These are phyloP conservation scores for Leccinum ponderosum DNA, from an alignment of 1,284 basidiomycete genomes.

Conservation along the genomic window DNA sequence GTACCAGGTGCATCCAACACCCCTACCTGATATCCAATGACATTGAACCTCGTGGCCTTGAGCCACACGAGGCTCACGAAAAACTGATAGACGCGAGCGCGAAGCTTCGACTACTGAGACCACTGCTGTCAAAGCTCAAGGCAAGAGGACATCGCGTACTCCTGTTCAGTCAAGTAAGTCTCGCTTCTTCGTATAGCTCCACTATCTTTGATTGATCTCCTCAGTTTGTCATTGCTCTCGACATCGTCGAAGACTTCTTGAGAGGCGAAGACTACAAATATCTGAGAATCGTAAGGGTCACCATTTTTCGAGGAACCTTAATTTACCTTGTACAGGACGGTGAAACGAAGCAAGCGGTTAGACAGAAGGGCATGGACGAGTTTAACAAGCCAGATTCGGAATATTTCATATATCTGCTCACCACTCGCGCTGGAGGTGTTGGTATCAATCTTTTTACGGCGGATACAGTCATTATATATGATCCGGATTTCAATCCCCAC, in stretches of 20 bases:
- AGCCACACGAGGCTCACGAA: conserved; percentile 66
- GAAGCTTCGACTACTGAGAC: conserved; percentile 85
- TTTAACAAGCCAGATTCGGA: conserved; percentile 90
- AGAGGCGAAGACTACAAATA: conserved; percentile 88
- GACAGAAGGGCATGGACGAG: conserved; percentile 94
- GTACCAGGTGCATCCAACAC: conserved; percentile 76
- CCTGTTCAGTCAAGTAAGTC: conserved; percentile 91
- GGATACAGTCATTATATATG: conserved; percentile 91
- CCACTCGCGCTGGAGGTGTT: conserved; percentile 94
- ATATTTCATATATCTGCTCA: conserved; percentile 87
- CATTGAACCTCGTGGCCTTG: conserved; percentile 75
- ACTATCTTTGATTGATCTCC: not conserved
- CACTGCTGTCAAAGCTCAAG: conserved; percentile 85
- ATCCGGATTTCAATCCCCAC: conserved; percentile 95
- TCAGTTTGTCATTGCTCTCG: conserved; percentile 91
- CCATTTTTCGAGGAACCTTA: not conserved
- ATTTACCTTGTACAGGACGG: conserved; percentile 66
- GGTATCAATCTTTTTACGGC: conserved; percentile 91
- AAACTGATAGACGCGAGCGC: conserved; percentile 84
- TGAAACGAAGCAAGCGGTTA: conserved; percentile 80
- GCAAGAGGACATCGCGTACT: conserved; percentile 92
- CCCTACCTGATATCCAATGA: conserved; percentile 85
- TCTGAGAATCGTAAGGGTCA: conserved; percentile 74
- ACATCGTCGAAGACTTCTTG: conserved; percentile 93
- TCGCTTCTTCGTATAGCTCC: not conserved